phyloP scores from a whole-genome alignment of 2,329 filamentous ascomycete genomes.

The Stromatinia cepivora region DNA sequence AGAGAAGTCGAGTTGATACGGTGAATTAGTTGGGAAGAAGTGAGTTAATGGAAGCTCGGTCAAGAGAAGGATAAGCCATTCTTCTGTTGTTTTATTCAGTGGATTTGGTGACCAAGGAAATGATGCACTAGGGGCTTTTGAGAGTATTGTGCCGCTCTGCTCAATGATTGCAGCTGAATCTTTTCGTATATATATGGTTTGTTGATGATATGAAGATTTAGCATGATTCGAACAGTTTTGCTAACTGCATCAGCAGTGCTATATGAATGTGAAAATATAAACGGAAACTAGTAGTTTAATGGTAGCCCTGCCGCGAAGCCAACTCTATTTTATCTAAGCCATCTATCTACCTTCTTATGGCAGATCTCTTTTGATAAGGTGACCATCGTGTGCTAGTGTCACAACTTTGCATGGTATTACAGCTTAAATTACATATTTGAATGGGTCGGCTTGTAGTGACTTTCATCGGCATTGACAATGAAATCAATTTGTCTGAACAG shows the following conservation, averaged over 20 bases:
- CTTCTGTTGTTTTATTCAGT: neutral
- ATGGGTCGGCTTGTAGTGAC: neutral
- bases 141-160: neutral
- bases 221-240: neutral
- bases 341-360: too few species aligned
- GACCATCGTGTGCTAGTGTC: neutral
- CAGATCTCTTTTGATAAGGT: neutral
- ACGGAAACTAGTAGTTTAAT: neutral
- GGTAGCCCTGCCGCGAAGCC: neutral
- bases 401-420: neutral
- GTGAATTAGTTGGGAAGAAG: neutral
- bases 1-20: too few species aligned
- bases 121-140: neutral
- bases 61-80: neutral
- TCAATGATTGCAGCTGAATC: neutral
- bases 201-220: neutral
- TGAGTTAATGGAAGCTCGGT: too few species aligned
- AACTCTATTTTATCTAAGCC: neutral
- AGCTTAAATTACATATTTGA: neutral
- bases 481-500: neutral
- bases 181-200: neutral
- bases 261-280: neutral
- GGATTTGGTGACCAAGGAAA: neutral
- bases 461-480: neutral
- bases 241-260: neutral